These are phyloP conservation scores for Rhynchosporium secalis DNA, from an alignment of 2,329 filamentous ascomycete genomes.

Conservation along the genomic window DNA sequence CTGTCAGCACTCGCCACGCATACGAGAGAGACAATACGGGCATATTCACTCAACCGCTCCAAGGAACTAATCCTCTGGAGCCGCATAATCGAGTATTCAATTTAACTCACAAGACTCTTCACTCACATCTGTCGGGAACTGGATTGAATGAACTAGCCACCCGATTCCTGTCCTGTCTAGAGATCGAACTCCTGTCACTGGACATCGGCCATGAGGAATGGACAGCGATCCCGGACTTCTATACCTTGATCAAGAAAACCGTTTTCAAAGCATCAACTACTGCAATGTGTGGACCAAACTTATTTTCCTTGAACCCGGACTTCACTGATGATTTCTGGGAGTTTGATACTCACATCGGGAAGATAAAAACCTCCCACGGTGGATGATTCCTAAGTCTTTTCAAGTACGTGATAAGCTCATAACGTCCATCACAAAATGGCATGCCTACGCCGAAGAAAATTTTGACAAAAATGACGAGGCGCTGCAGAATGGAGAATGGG, in stretches of 20 bases:
- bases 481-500: conserved; percentile 33
- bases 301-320: conserved; percentile 35
- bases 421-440: conserved; percentile 35
- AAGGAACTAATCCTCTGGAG: conserved; percentile 19
- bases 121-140: conserved; percentile 22
- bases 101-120: conserved; percentile 20
- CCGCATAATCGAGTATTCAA: conserved; percentile 26
- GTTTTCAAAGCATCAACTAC: conserved; percentile 35
- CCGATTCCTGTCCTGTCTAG: conserved; percentile 20
- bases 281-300: conserved; percentile 35
- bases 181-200: conserved; percentile 18
- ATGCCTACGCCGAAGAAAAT: conserved; percentile 28
- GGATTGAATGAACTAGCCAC: conserved; percentile 21
- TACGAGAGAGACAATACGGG: conserved; percentile 26
- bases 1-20: conserved; percentile 11
- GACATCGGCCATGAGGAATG: conserved; percentile 23
- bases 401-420: conserved; percentile 31
- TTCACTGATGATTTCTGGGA: conserved; percentile 37
- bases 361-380: conserved; percentile 32
- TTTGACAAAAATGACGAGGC: conserved; percentile 25
- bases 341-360: conserved; percentile 32
- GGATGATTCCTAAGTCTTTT: conserved; percentile 34
- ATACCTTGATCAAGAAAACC: conserved; percentile 30
- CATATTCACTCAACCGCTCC: conserved; percentile 20
- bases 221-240: conserved; percentile 34